Base-by-base conservation (phyloP, 2,329 filamentous ascomycete species). In the Botrytis tulipae region DNA sequence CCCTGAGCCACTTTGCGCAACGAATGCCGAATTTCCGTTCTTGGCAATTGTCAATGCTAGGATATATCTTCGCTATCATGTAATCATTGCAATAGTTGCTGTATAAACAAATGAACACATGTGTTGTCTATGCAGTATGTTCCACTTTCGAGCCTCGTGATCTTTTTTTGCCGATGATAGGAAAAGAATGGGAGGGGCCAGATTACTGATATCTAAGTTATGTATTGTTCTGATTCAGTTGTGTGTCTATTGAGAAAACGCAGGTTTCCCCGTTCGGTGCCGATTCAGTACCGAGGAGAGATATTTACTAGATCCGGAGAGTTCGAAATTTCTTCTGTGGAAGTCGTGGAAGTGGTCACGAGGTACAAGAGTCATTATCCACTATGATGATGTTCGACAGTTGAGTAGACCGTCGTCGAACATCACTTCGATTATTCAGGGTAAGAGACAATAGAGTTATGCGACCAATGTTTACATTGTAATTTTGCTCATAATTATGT, bases 21-120 rank as follows among this genome's bases (percentile, higher is more conserved):
- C 32, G 25, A 40, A 40, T 67, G 65, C 65, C 65, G 65, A 51
- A 40, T 40, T 67, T 40, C 65, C 65, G 65, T 67, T 54, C 63
- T 67, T 67, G 44, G 63, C 63, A 67, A 6, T 20, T 29, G 40
- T 25, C 60, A 29, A 8, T 18, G 51, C 51, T 57, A 29, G 51
- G 51, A 57, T 57, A 57, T 9, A 57, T 29, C 14, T 29, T 57
- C 51, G n/a, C 37, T 29, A 44, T 63, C 37, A 42, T 44, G 40
- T 63, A 44, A 63, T 63, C 16, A 40, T 44, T 22, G n/a, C 40
- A 5, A 65, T 42, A n/a, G 42, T 44, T 22, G 40, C n/a, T 22
- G n/a, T 57, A 57, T 32, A 16, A 29, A 57, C 51, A 57, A 32
- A 57, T 57, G 51, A 46, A 46, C 42, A 42, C 18, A 65, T 65